Conservation (phyloP, 352 stramenopile species). For the Phytophthora vignae region DNA sequence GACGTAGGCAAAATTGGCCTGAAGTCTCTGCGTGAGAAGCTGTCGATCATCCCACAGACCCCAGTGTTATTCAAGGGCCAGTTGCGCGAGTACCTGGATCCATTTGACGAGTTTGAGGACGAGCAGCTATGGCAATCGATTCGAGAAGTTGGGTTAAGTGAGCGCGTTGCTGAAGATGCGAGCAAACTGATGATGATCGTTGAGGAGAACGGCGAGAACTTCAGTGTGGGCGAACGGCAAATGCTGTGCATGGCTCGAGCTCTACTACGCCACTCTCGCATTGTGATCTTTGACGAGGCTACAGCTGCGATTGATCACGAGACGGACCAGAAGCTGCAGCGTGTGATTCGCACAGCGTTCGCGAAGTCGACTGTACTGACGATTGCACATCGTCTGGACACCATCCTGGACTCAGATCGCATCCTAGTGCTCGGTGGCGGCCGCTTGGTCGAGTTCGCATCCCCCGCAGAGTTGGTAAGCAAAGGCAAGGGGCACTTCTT, state of each 20-base stretch:
- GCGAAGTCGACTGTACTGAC: constrained; percentile 92
- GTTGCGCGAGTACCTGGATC: constrained; percentile 92
- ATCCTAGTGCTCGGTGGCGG: constrained; percentile 75
- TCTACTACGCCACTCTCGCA: constrained; percentile 78
- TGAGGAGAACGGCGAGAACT: constrained; percentile 95
- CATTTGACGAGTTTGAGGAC: constrained; percentile 84
- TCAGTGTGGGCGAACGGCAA: constrained; percentile 93
- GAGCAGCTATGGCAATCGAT: constrained; percentile 60
- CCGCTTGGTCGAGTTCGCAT: constrained; percentile 81
- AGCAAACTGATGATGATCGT: constrained; percentile 79
- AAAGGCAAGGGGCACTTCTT: constrained; percentile 56
- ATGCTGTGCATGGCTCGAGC: constrained; percentile 94
- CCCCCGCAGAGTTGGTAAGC: constrained; percentile 67
- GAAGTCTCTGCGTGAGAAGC: constrained; percentile 61
- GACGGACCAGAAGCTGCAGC: constrained; percentile 68
- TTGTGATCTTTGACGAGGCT: constrained; percentile 83
- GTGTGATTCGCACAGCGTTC: constrained; percentile 88
- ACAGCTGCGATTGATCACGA: constrained; percentile 84
- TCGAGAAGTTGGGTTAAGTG: constrained; percentile 52
- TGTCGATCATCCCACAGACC: constrained; percentile 94
- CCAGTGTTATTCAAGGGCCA: constrained; percentile 93
- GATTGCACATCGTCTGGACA: constrained; percentile 94
- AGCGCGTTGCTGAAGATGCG: constrained; percentile 60
- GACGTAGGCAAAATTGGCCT: constrained; percentile 80
- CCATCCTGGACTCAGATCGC: constrained; percentile 90